Evolutionary conservation across 768 basidiomycete species (phyloP).

Genomic region (Collybiopsis luxurians): DNA sequence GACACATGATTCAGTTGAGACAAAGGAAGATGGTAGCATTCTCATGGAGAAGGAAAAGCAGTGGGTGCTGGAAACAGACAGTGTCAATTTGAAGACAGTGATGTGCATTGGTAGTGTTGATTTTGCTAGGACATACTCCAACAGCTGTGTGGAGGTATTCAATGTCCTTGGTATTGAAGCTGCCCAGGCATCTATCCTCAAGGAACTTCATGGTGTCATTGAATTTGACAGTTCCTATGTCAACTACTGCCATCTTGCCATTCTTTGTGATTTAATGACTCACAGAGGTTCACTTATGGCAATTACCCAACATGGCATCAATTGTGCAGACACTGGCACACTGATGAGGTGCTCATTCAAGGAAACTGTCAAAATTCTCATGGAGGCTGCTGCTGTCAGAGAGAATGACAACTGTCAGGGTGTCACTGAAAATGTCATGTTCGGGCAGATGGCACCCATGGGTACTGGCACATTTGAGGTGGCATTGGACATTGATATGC

Average conservation of each 20-base stretch:
- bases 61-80: slow-evolving; percentile 98
- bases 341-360: slow-evolving; percentile 99
- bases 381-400: slow-evolving; percentile 98
- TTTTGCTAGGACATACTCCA: slow-evolving; percentile 89
- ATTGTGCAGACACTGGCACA: slow-evolving; percentile 97
- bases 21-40: slow-evolving; percentile 65
- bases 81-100: slow-evolving; percentile 92
- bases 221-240: slow-evolving; percentile 99
- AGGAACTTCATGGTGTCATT: slow-evolving; percentile 91
- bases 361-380: slow-evolving; percentile 97
- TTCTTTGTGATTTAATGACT: slow-evolving; percentile 98
- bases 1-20: slow-evolving; percentile 74
- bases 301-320: slow-evolving; percentile 99
- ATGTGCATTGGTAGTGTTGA: slow-evolving; percentile 96
- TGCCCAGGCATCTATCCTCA: slow-evolving; percentile 90
- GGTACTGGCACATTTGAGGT: slow-evolving; percentile 97
- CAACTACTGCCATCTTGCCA: slow-evolving; percentile 94
- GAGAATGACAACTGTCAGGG: slow-evolving; percentile 99
- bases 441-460: slow-evolving; percentile 99
- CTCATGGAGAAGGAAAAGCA: slow-evolving; percentile 67
- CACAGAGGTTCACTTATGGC: slow-evolving; percentile 94
- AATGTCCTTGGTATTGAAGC: slow-evolving; percentile 96
- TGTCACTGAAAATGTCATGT: slow-evolving; percentile 98
- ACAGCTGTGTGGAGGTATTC: slow-evolving; percentile 95
- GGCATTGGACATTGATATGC: slow-evolving; percentile 94